phyloP scores from a whole-genome alignment of 176 grass and related monocot species.

The Triticum timopheevii region DNA sequence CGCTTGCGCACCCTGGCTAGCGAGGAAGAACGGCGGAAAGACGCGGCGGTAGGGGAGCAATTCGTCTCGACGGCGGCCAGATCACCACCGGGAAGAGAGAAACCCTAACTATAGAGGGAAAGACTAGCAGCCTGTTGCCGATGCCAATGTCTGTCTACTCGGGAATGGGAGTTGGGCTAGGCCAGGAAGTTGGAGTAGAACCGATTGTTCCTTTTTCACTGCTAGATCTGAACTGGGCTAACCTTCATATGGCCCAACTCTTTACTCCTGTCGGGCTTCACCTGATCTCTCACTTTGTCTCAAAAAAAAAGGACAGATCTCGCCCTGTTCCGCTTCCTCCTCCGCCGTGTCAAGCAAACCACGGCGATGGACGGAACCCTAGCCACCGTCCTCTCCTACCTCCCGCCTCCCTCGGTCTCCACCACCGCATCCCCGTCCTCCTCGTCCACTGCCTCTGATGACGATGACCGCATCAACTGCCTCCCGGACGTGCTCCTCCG shows the following conservation, averaged over 20 bases:
- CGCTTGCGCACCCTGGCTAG: too few species aligned
- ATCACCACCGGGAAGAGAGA: too few species aligned
- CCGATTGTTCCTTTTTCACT: too few species aligned
- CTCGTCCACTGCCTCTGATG: neutral
- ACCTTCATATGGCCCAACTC: neutral
- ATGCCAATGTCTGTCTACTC: too few species aligned
- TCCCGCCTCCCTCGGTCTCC: slow-evolving; percentile 19
- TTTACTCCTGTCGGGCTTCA: neutral
- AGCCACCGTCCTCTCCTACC: slow-evolving; percentile 38
- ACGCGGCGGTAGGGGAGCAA: too few species aligned
- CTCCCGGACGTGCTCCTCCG: slow-evolving; percentile 39
- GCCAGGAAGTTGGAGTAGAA: too few species aligned
- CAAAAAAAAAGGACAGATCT: neutral
- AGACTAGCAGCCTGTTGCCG: too few species aligned
- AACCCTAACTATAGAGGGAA: too few species aligned
- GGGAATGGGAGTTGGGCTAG: too few species aligned
- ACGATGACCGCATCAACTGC: slow-evolving; percentile 26
- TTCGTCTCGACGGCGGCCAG: too few species aligned
- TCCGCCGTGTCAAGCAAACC: neutral
- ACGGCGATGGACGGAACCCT: slow-evolving; percentile 35
- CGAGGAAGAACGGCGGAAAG: too few species aligned
- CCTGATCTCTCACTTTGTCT: too few species aligned
- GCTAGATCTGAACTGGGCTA: neutral
- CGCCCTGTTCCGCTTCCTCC: neutral
- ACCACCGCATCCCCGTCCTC: neutral